phyloP scores from a whole-genome alignment of 306 rosid species.

The Trifolium dubium region DNA sequence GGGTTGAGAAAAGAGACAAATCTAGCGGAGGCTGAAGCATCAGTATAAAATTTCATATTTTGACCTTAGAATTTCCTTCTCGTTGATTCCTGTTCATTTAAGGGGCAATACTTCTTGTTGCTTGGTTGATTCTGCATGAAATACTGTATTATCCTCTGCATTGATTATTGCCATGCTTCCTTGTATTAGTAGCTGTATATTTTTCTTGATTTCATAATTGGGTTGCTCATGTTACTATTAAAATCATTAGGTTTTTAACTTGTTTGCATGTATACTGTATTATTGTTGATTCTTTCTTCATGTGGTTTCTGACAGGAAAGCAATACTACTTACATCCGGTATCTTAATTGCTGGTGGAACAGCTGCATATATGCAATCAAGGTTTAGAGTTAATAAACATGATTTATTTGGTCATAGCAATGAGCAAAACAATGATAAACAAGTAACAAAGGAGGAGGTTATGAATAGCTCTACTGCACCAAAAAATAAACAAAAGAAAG shows the following conservation, averaged over 20 bases:
- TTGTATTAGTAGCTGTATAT: background rate
- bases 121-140: slow-evolving; percentile 36
- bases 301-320: slow-evolving; percentile 63
- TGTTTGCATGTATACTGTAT: slow-evolving; percentile 24
- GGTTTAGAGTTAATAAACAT: slow-evolving; percentile 53
- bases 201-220: slow-evolving; percentile 14
- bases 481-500: slow-evolving; percentile 62
- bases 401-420: slow-evolving; percentile 54
- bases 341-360: slow-evolving; percentile 83
- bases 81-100: slow-evolving; percentile 29
- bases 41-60: slow-evolving; percentile 4
- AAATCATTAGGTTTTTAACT: slow-evolving; percentile 6
- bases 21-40: slow-evolving; percentile 29
- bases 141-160: slow-evolving; percentile 22
- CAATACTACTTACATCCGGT: slow-evolving; percentile 87
- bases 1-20: slow-evolving; percentile 20
- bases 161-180: slow-evolving; percentile 31
- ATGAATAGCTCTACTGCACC: slow-evolving; percentile 37
- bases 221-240: slow-evolving; percentile 28
- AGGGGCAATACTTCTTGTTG: background rate
- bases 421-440: slow-evolving; percentile 54
- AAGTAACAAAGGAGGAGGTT: slow-evolving; percentile 40
- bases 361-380: slow-evolving; percentile 80
- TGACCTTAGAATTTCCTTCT: slow-evolving; percentile 27
- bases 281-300: slow-evolving; percentile 32